Base-by-base conservation (phyloP, 345 rosid species). In the Gossypium anomalum region DNA sequence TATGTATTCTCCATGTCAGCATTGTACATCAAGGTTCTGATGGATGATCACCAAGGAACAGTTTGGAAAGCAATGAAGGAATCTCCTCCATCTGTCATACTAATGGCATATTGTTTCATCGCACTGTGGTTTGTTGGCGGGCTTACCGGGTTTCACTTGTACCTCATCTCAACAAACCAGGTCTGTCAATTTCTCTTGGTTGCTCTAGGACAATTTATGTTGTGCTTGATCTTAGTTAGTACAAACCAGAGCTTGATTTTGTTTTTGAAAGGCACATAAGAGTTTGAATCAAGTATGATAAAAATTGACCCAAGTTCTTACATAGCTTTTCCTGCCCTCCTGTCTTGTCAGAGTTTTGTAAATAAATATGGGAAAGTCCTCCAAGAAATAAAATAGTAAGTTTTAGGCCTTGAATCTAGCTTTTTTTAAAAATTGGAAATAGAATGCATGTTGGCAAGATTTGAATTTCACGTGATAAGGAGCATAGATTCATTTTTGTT, bases 71-170 rank as follows among this genome's bases (percentile, higher is more conserved):
- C 99, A 9, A 90, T 95, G 97, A 81, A 84, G 81, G 91, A 86
- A 80, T 93, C 99, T 59, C 98, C 98, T 66, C 89, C 92, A 63
- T 88, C 98, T 58, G 93, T 93, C 17, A 29, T 89, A 59, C 82
- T 95, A 64, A 93, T 95, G 96, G 86, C 78, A 60, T 93, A 93
- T 78, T 89, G 96, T 83, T 95, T 93, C 82, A 85, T 93, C 64
- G 72, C 92, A 8, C 84, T 95, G 49, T 95, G 99, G 98, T 93
- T 93, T 85, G 99, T 95, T 65, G 94, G 97, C 74, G 98, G 99
- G 41, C 94, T 95, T 61, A 89, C 98, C 7, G 98, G 97, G 70
- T 93, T 93, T 81, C 99, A 95, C 83, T 83, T 87, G 73, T 93
- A 95, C 83, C 97, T 95, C 73, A 91, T 93, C 19, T 86, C 89